Evolutionary conservation across 2,329 filamentous ascomycete species (phyloP).

Genomic region (Didymosphaeria variabile): DNA sequence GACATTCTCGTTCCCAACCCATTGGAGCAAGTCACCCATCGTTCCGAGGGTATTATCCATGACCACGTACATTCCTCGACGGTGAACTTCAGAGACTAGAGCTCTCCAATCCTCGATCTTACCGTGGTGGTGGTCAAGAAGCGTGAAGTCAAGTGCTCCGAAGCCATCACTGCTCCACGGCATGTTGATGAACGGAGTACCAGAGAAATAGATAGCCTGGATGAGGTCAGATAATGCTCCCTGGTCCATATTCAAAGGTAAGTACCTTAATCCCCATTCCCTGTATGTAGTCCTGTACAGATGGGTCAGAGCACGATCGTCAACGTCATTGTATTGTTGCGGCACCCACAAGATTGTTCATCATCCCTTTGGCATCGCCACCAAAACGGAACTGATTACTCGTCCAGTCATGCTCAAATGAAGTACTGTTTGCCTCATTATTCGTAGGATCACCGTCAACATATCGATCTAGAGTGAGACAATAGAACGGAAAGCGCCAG

Average conservation of each 20-base stretch:
- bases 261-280: constrained; percentile 70
- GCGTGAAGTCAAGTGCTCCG: constrained; percentile 66
- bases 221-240: constrained; percentile 15
- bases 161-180: constrained; percentile 72
- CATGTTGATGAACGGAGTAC: constrained; percentile 70
- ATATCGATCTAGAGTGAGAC: constrained; percentile 69
- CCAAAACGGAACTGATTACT: constrained; percentile 71
- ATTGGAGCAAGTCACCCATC: constrained; percentile 70
- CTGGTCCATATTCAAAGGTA: constrained; percentile 16
- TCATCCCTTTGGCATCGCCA: constrained; percentile 66
- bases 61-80: constrained; percentile 70
- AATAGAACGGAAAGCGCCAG: constrained; percentile 74
- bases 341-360: constrained; percentile 60
- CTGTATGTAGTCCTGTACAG: constrained; percentile 64
- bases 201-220: constrained; percentile 69
- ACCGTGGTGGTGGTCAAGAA: constrained; percentile 70
- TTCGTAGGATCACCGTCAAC: constrained; percentile 72
- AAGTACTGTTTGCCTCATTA: constrained; percentile 68
- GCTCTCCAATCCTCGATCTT: constrained; percentile 66
- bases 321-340: not conserved
- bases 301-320: not conserved
- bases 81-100: constrained; percentile 68
- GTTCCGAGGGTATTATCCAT: constrained; percentile 73
- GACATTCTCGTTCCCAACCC: constrained; percentile 67
- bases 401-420: constrained; percentile 68